Base-by-base conservation (phyloP, 1,284 basidiomycete species). In the Sanguinoderma infundibulare region DNA sequence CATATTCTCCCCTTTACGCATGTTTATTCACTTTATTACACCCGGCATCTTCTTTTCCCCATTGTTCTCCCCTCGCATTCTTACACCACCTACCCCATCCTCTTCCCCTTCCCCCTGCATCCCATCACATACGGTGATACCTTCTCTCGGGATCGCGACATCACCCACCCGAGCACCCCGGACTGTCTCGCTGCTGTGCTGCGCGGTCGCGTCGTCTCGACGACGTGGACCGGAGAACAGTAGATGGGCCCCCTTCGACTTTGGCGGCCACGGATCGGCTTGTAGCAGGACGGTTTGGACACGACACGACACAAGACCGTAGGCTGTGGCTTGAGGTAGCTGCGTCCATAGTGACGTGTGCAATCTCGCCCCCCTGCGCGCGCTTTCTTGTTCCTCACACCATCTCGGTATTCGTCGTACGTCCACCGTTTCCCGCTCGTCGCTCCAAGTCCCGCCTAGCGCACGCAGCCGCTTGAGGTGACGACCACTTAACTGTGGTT, bases 401-500 rank as follows among this genome's bases (percentile, higher is more conserved):
- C 69, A 57, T 62, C 61, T 60, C 60, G 61, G 56, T 62, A 65
- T 51, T 55, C 57, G 53, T 64, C 65, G 81, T 81, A 79, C 77
- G 67, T 65, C 74, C 71, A 72, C 71, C 65, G 68, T 75, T 75
- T 74, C 72, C 49, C 59, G 60, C 74, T 82, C 82, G 62, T 81
- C 83, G 70, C 60, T 78, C 82, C 78, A 68, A 73, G 73, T 77
- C 84, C 75, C 73, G 79, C 81, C 84, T 78, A 75, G 71, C 79
- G 78, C 77, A 80, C 81, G 85, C 60, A 46, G 54, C 59, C 59
- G 69, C 66, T 69, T 69, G 70, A 59, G 72, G 83, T 81, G 85
- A 87, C 86, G 86, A 87, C 86, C 87, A 83, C 88, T 90, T 91
- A 61, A 74, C 70, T 90, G 89, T 83, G 87, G 86, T 87, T 83